Base-by-base conservation (phyloP, 2,329 filamentous ascomycete species). In the Gliomastix tumulicola region DNA sequence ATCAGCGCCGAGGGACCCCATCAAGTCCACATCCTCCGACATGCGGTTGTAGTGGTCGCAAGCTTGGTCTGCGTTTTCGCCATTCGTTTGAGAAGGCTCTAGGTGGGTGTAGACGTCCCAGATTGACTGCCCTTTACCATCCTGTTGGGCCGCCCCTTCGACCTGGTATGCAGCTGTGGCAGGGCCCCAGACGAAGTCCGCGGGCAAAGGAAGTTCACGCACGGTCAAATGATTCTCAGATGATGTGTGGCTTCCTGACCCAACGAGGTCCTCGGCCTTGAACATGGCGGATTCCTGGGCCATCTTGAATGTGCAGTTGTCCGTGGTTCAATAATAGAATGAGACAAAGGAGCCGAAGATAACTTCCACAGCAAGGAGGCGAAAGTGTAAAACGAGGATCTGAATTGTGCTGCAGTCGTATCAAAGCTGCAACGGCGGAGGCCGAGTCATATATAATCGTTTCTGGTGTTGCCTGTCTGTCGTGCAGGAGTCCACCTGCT, bases 11-110 rank as follows among this genome's bases (percentile, higher is more conserved):
- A 84, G 74, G 35, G 73, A 66, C 64, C 87, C 88, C 45, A 94
- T 68, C 23, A 94, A 73, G 10, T 70, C 75, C 52, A 94, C 85
- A 54, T 94, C 88, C 53, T 87, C 78, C 25, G 68, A 69, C 35
- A 79, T 86, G 36, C 82, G 79, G 63, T 90, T 81, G 69, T 94
- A 94, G 20, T 84, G 89, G 65, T 94, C 86, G 63, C 88, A 94
- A 25, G 88, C 87, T 30, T 85, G 74, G 35, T 77, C 80, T 3
- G 63, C 67, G 21, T 51, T 55, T 15, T 48, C 47, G n/a, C 56
- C 53, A 21, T 54, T 60, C 15, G 57, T 56, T 17, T 51, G 53
- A 7, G 50, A 50, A 1, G 53, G 53, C 6, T 53, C 51, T 18
- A 57, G 55, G 39, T 60, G 56, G 63, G 84, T 89, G 66, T 94